Conservation (phyloP, 768 basidiomycete species). For the Lactarius hatsudake region DNA sequence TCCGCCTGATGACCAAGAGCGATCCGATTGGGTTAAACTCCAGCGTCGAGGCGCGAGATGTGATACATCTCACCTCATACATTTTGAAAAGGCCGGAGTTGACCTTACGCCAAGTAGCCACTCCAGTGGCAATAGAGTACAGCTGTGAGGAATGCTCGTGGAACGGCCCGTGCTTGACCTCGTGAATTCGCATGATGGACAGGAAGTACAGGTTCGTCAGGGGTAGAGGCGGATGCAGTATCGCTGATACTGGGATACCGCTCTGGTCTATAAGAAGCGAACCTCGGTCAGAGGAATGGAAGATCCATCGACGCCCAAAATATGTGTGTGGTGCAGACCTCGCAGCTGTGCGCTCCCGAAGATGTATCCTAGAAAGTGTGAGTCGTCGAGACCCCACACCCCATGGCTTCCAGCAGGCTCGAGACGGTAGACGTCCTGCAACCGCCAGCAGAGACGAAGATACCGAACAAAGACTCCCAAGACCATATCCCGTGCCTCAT, state of each 20-base stretch:
- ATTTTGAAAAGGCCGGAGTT: slow-evolving; percentile 91
- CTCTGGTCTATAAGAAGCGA: slow-evolving; percentile 49
- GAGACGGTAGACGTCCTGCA: slow-evolving; percentile 86
- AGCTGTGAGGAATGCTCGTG: slow-evolving; percentile 91
- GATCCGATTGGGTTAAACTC: neutral
- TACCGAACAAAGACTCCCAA: slow-evolving; percentile 76
- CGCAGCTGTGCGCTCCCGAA: slow-evolving; percentile 89
- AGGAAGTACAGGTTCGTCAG: slow-evolving; percentile 79
- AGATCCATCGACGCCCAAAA: neutral
- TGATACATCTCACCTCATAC: slow-evolving; percentile 67
- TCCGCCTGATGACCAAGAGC: slow-evolving; percentile 57
- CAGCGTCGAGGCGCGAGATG: neutral
- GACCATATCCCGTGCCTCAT: slow-evolving; percentile 59
- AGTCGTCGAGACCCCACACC: slow-evolving; percentile 97
- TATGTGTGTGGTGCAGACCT: slow-evolving; percentile 42
- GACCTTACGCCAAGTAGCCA: slow-evolving; percentile 88
- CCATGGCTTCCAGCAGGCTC: slow-evolving; percentile 98
- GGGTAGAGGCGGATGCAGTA: slow-evolving; percentile 57
- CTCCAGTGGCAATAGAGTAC: slow-evolving; percentile 81
- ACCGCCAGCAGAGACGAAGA: slow-evolving; percentile 72
- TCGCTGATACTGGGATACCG: slow-evolving; percentile 59
- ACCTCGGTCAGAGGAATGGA: slow-evolving; percentile 1
- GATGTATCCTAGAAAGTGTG: slow-evolving; percentile 81
- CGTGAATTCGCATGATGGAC: slow-evolving; percentile 71
- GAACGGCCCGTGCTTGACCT: slow-evolving; percentile 85